Evolutionary conservation across 2,329 filamentous ascomycete species (phyloP).

Genomic region (Didymellaceae sp.): DNA sequence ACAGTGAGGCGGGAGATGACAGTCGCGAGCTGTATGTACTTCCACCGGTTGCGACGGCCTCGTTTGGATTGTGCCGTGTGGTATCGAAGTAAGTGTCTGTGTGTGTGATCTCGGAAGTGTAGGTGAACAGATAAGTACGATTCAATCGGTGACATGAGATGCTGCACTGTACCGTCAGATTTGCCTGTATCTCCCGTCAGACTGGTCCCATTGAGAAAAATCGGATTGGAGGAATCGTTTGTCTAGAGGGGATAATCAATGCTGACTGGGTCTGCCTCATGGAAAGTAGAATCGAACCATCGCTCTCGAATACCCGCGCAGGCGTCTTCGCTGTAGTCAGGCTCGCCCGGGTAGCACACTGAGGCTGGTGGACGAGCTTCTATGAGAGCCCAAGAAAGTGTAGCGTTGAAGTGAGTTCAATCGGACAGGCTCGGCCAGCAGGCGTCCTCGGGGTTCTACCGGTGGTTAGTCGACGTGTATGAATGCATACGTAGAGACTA

Average conservation of each 20-base stretch:
- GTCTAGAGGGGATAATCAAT: constrained; percentile 39
- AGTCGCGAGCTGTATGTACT: constrained; percentile 31
- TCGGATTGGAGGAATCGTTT: constrained; percentile 41
- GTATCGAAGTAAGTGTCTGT: constrained; percentile 23
- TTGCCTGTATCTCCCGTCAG: constrained; percentile 36
- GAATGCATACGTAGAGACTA: neutral
- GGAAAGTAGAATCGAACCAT: constrained; percentile 40
- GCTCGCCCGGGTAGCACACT: constrained; percentile 35
- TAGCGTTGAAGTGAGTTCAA: constrained; percentile 31
- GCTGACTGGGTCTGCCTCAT: constrained; percentile 35
- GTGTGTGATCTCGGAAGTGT: constrained; percentile 17
- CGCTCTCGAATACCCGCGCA: constrained; percentile 29
- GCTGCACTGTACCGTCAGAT: constrained; percentile 27
- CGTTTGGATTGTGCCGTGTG: constrained; percentile 15
- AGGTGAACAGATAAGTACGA: constrained; percentile 27
- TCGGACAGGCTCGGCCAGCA: constrained; percentile 34
- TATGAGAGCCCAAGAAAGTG: constrained; percentile 30
- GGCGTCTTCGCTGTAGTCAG: constrained; percentile 27
- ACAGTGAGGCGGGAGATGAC: constrained; percentile 25
- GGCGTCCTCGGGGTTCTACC: constrained; percentile 20
- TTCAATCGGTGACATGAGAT: constrained; percentile 27
- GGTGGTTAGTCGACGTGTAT: no score
- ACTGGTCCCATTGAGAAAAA: constrained; percentile 39
- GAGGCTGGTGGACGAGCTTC: constrained; percentile 29
- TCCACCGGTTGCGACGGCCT: constrained; percentile 31